Base-by-base conservation (phyloP, 1,139 yeast genomes). In the Arxiozyma slooffiae region DNA sequence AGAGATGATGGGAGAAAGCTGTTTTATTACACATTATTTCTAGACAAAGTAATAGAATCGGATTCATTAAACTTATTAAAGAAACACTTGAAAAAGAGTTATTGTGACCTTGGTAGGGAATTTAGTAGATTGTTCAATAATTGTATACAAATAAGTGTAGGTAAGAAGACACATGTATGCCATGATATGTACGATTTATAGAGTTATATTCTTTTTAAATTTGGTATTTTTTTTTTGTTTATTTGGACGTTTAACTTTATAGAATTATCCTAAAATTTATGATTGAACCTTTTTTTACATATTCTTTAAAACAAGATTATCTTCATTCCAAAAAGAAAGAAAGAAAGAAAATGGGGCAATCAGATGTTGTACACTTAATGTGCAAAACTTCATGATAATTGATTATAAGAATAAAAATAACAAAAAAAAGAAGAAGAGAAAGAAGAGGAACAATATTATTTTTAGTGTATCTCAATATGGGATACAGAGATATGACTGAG, bases 21-120 rank as follows among this genome's bases (percentile, higher is more conserved):
- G 52, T 55, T 2, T 52, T 58, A 17, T 51, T 67, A 18, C 54
- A 59, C 20, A 46, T 52, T 8, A 57, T 67, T 69, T 50, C 58
- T 62, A 77, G 60, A 69, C 74, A 50, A 63, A 74, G 50, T 60
- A 73, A 79, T 50, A 69, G 81, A 44, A 71, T 78, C 53, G 88
- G 88, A 0, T 64, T 82, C 43, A 70, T 82, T 55, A 72, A 71
- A 47, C 65, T 78, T 55, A 71, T 81, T 26, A 76, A 79, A 0
- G 66, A 69, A 4, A 69, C 71, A 52, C n/a, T 67, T 78, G 55
- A 62, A 70, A 54, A 69, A 68, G 46, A 73, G 82, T 58, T 80
- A 79, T 57, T 82, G 83, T 81, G 80, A 79, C 48, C 70, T 80
- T 37, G 78, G 80, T 5, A 70, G 77, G 52, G 88, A 82, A 57